Evolutionary conservation across 2,329 filamentous ascomycete genomes (phyloP).

Genomic region (Colletotrichum sp.): DNA sequence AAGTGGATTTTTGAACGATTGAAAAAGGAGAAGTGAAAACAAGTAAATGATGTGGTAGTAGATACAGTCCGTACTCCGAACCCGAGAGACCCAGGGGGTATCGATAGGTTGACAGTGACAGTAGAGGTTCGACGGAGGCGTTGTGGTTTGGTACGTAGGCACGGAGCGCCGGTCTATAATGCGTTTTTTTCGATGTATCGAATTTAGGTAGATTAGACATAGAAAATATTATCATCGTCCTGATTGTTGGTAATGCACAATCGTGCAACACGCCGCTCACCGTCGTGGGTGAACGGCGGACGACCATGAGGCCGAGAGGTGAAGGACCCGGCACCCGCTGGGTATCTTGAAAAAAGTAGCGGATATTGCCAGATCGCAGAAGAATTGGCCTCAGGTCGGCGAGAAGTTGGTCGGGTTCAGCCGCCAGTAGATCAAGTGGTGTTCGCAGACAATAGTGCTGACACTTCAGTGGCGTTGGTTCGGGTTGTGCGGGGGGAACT

Average conservation of each 20-base stretch:
- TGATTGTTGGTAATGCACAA: constrained; percentile 3
- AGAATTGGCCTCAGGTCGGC: constrained; percentile 8
- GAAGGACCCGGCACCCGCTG: constrained; percentile 6
- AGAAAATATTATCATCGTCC: constrained; percentile 22
- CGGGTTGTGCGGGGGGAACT: constrained; percentile 49
- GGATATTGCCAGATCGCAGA: constrained; percentile 9
- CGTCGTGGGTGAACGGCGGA: not conserved
- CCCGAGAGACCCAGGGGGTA: constrained; percentile 8
- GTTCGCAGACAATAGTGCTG: not conserved
- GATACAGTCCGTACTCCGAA: constrained; percentile 17
- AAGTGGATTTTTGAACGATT: constrained; percentile 9
- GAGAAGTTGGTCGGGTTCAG: not conserved
- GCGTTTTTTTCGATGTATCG: constrained; percentile 16
- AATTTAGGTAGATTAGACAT: constrained; percentile 14
- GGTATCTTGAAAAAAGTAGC: constrained; percentile 21
- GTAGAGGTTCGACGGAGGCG: not conserved
- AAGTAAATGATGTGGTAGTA: constrained; percentile 6
- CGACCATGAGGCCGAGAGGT: constrained; percentile 7
- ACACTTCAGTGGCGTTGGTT: constrained; percentile 39
- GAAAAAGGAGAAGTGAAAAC: not conserved
- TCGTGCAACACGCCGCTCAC: constrained; percentile 3
- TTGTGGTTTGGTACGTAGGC: not conserved
- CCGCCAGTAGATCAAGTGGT: not conserved
- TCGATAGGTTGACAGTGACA: constrained; percentile 8
- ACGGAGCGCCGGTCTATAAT: constrained; percentile 17